Base-by-base conservation (phyloP, 192 early-diverging fungal species). In the Backusella parvicylindrica region DNA sequence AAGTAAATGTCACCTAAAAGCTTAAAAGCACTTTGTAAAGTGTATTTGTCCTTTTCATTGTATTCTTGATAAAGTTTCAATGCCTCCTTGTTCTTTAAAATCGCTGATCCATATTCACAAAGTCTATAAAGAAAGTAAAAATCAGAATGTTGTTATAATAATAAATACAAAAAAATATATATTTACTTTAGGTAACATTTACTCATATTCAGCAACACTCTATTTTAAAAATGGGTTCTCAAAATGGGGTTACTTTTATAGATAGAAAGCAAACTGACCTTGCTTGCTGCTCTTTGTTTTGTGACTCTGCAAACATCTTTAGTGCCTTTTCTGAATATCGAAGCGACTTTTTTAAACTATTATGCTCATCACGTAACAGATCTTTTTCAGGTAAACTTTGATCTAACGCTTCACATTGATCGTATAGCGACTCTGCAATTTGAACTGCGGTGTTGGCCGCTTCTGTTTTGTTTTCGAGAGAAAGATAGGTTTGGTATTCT, bases 1-100 rank as follows among this genome's bases (percentile, higher is more conserved):
- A 75, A 74, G 41, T 75, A 79, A 0, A 70, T 21, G 15, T 79
- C 69, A 8, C 37, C 78, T 28, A 71, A 63, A 15, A 38, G 30
- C 23, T 70, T 79, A 33, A 66, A 79, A 13, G 63, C 32, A 18
- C 26, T 38, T 41, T 79, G 78, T 41, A 70, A 32, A 13, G 40
- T 30, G 47, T 7, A 26, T 26, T 64, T 5, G 12, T 77, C 70
- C 1, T 32, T 38, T 31, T 38, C 18, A 11, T 21, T 15, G 0
- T 50, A 38, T 30, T 56, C 38, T 30, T 65, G 36, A 26, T 75
- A 74, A 1, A 75, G 40, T 8, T n/a, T 32, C 33, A 75, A 31
- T 16, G 71, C 26, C 16, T 56, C 11, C 18, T 38, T 43, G 36
- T 37, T 64, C n/a, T 3, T 9, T 15, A 13, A 28, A 26, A 79